These are phyloP conservation scores for Eucalyptus tenuipes DNA, from an alignment of 345 rosid species.

Conservation along the genomic window DNA sequence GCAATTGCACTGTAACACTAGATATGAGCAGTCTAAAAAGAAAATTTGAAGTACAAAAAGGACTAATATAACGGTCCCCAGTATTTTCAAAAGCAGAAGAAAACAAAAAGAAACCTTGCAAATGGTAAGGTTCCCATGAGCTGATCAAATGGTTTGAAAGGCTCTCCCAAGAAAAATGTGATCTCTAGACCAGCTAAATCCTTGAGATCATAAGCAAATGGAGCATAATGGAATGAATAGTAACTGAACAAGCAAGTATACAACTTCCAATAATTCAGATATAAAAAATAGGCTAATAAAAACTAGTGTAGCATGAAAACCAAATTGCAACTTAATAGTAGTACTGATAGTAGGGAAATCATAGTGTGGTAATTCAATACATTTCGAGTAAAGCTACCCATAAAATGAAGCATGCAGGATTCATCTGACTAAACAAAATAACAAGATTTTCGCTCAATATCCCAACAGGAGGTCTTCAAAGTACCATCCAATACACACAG, in stretches of 20 bases:
- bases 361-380: not conserved
- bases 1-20: slow-evolving; percentile 60
- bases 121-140: slow-evolving; percentile 96
- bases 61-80: not conserved
- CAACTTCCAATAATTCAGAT: not conserved
- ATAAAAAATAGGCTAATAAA: not conserved
- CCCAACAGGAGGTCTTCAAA: not conserved
- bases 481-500: not conserved
- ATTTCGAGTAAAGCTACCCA: not conserved
- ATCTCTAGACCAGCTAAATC: slow-evolving; percentile 67
- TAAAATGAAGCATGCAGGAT: not conserved
- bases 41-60: not conserved
- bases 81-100: not conserved
- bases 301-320: not conserved
- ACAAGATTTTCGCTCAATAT: not conserved
- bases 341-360: not conserved
- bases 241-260: slow-evolving; percentile 37
- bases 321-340: not conserved
- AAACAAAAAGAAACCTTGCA: slow-evolving; percentile 47
- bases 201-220: slow-evolving; percentile 94
- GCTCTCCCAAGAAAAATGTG: slow-evolving; percentile 76
- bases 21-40: not conserved
- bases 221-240: slow-evolving; percentile 96
- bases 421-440: not conserved
- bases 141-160: slow-evolving; percentile 98